phyloP scores from a whole-genome alignment of 306 rosid genomes.

The Vicia sativa region DNA sequence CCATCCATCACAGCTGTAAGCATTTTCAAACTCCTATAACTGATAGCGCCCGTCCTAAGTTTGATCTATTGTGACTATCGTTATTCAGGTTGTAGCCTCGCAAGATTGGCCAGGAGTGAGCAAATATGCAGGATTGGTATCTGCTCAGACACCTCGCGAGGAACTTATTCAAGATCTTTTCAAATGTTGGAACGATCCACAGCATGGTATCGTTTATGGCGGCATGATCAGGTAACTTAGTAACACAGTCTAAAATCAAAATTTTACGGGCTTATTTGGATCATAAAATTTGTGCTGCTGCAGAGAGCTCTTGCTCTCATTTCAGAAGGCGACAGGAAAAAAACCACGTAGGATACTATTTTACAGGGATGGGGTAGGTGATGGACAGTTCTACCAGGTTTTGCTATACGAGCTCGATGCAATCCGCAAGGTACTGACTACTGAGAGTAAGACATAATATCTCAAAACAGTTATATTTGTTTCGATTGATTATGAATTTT shows the following conservation, averaged over 20 bases:
- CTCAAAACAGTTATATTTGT: neutral
- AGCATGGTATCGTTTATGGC: conserved; percentile 65
- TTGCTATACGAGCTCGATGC: conserved; percentile 76
- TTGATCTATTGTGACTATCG: conserved; percentile 36
- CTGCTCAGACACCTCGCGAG: conserved; percentile 79
- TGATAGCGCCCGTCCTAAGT: conserved; percentile 1
- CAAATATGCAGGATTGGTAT: conserved; percentile 77
- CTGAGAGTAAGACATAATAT: neutral
- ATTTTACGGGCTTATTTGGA: conserved; percentile 3
- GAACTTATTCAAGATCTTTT: conserved; percentile 80
- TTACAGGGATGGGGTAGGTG: conserved; percentile 73
- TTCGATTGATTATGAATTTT: conserved; percentile 13
- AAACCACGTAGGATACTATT: conserved; percentile 56
- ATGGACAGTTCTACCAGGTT: conserved; percentile 83
- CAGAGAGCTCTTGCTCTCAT: conserved; percentile 64
- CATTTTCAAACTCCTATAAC: conserved; percentile 18
- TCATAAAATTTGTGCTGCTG: conserved; percentile 29
- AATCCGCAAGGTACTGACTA: conserved; percentile 58
- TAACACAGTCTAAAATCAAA: neutral
- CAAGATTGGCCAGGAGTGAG: conserved; percentile 93
- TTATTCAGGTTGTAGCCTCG: conserved; percentile 76
- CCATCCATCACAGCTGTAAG: conserved; percentile 84
- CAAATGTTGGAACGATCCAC: conserved; percentile 82
- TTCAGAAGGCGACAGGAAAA: conserved; percentile 59
- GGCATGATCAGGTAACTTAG: conserved; percentile 74